Evolutionary conservation across 768 basidiomycete species (phyloP).

Genomic region (Mycena pura): DNA sequence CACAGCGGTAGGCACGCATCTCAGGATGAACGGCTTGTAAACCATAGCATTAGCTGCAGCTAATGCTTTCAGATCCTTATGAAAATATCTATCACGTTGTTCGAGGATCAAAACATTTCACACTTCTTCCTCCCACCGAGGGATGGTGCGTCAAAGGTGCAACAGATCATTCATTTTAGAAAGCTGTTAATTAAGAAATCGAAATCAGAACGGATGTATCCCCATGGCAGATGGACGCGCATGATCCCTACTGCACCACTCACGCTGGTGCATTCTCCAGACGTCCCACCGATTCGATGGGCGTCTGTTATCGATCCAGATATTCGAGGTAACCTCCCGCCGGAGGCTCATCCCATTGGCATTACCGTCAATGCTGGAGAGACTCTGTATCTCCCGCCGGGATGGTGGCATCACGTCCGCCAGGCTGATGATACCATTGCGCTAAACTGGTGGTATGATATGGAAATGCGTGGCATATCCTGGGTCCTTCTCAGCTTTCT

Average conservation of each 20-base stretch:
- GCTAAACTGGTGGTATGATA: constrained; percentile 91
- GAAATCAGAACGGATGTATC: constrained; percentile 67
- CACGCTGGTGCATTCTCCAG: constrained; percentile 39
- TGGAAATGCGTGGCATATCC: constrained; percentile 71
- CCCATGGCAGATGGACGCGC: constrained; percentile 70
- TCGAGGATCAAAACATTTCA: constrained; percentile 85
- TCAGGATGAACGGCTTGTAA: background rate
- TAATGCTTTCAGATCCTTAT: constrained; percentile 69
- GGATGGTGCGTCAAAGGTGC: constrained; percentile 82
- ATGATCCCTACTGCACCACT: constrained; percentile 40
- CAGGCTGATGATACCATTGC: constrained; percentile 75
- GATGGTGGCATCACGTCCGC: constrained; percentile 93
- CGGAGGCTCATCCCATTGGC: constrained; percentile 66
- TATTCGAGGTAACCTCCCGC: constrained; percentile 50
- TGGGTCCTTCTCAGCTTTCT: constrained; percentile 76
- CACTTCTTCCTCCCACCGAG: constrained; percentile 88
- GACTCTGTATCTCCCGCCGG: constrained; percentile 86
- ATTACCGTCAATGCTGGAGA: constrained; percentile 76
- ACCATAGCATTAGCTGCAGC: background rate
- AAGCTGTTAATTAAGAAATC: too few relatives aligned
- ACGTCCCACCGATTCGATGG: constrained; percentile 71
- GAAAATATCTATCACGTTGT: constrained; percentile 94
- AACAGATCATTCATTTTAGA: too few relatives aligned
- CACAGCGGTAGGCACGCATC: constrained; percentile 70
- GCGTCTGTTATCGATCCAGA: constrained; percentile 74